phyloP scores from a whole-genome alignment of 768 basidiomycete genomes.

The Flagelloscypha sp. region DNA sequence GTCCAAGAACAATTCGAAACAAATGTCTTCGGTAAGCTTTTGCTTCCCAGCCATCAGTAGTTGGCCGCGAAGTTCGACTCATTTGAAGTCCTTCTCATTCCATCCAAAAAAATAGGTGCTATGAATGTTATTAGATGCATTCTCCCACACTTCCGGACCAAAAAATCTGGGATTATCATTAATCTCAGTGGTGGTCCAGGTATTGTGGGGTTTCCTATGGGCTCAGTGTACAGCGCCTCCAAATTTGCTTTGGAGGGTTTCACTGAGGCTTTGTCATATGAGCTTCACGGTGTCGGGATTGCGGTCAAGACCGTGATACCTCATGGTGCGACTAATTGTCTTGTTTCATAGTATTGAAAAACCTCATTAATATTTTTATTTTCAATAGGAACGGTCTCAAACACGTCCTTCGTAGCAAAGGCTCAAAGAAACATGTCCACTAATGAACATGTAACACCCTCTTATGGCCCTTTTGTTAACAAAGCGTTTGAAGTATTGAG shows the following conservation, averaged over 20 bases:
- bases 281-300: not conserved
- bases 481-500: no score
- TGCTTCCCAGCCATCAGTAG: no score
- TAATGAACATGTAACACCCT: no score
- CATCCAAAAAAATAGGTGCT: not conserved
- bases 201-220: not conserved
- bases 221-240: conserved; percentile 3
- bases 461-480: conserved; percentile 11
- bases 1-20: conserved; percentile 4
- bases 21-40: conserved; percentile 3
- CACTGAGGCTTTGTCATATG: conserved; percentile 5
- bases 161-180: not conserved
- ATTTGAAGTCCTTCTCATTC: not conserved
- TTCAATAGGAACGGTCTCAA: no score
- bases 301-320: conserved; percentile 4
- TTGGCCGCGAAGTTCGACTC: not conserved
- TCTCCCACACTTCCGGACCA: conserved; percentile 1
- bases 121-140: conserved; percentile 1
- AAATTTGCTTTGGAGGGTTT: conserved; percentile 5
- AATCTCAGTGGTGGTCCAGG: conserved; percentile 3
- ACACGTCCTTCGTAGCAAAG: no score
- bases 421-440: no score
- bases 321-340: conserved; percentile 2
- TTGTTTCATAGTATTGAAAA: no score
- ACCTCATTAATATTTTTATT: no score